Base-by-base conservation (phyloP, 2,329 filamentous ascomycete species). In the Aspergillus fumigatus region DNA sequence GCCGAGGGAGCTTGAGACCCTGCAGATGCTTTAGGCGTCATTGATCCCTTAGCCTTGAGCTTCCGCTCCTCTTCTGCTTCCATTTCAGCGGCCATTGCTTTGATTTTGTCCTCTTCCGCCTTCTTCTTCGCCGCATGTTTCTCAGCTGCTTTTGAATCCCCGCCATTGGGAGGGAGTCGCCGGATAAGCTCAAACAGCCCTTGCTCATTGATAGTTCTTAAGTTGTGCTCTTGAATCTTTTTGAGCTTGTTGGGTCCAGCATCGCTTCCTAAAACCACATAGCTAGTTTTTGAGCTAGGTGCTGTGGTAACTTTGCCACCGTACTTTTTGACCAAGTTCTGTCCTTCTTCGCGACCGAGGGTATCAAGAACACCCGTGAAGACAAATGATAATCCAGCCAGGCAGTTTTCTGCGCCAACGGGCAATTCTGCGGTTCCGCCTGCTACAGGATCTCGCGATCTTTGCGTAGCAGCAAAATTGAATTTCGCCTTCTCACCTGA, bases 201-300 rank as follows among this genome's bases (percentile, higher is more conserved):
- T 63, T 95, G 85, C 71, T 99, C 95, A 65, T 97, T 88, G 68
- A 99, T 97, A 0, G 92, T 95, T 73, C 92, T 97, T 71, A 97
- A 85, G 0, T 85, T 85, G 65, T 89, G 79, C 21, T 90, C 83
- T 55, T 84, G 81, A 64, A 99, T 97, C 64, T 92, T 97, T 62
- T 87, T 81, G 43, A 99, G 80, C 72, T 99, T 99, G 74, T 88
- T 95, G 1, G 94, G 94, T 0, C 94, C 94, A 25, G 95, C 94
- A 72, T 97, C 94, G 26, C 83, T 83, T 47, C 94, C 94, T 2
- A 99, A 82, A 17, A 99, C 90, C 48, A 99, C 92, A 69, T 91
- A 99, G 67, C 84, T 94, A 0, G 95, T 99, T 75, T 96, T 97
- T 68, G 87, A 89, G 70, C 93, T 97, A 21, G 95, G 94, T 4